A percentile compares a stretch with the other conserved stretches of the same genome.
These are phyloP conservation scores for Raffaelea albimanens DNA, from an alignment of 2,329 filamentous ascomycete genomes.

Conservation along the genomic window DNA sequence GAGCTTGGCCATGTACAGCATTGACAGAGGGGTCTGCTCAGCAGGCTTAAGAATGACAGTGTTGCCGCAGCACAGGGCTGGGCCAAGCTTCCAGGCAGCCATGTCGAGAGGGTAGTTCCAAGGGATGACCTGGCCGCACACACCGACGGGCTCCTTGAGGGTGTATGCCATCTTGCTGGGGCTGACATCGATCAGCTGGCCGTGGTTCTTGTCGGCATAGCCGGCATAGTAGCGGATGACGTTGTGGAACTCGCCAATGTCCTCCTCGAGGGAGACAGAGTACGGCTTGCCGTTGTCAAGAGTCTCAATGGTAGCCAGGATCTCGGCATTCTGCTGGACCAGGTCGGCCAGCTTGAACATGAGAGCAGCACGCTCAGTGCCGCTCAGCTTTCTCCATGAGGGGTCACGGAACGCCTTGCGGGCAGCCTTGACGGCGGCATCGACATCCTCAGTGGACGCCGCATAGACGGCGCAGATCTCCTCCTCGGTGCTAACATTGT, in stretches of 20 bases:
- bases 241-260: conserved; percentile 39
- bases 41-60: conserved; percentile 54
- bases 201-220: conserved; percentile 70
- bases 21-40: conserved; percentile 55
- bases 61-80: conserved; percentile 56
- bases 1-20: conserved; percentile 53
- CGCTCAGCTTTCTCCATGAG: conserved; percentile 59
- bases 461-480: conserved; percentile 65
- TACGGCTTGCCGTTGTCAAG: conserved; percentile 79
- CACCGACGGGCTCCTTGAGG: conserved; percentile 65
- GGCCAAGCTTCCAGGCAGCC: conserved; percentile 69
- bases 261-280: conserved; percentile 51
- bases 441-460: conserved; percentile 56
- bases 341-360: conserved; percentile 63
- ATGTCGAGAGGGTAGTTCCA: conserved; percentile 76
- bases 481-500: conserved; percentile 38
- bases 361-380: conserved; percentile 57
- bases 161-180: conserved; percentile 68
- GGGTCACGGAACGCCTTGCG: conserved; percentile 57
- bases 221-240: conserved; percentile 68
- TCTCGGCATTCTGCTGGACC: conserved; percentile 51
- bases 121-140: conserved; percentile 68
- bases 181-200: conserved; percentile 66
- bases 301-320: conserved; percentile 49
- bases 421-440: conserved; percentile 60